These are phyloP conservation scores for Simplicillium sp. DNA, from an alignment of 2,329 filamentous ascomycete genomes.

Conservation along the genomic window DNA sequence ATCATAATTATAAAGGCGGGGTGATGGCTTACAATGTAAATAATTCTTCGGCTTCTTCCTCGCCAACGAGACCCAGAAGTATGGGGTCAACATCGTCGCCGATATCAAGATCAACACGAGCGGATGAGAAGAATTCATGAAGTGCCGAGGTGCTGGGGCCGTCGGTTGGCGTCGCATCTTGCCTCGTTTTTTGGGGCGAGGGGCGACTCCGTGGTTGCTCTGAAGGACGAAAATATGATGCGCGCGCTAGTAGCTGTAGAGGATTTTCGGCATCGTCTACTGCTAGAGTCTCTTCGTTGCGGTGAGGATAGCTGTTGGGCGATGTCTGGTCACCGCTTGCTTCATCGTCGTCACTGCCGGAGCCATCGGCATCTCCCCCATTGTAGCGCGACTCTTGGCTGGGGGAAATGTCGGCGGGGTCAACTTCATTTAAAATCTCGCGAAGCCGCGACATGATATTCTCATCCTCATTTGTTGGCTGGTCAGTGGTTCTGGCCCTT, in stretches of 20 bases:
- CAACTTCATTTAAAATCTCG: conserved; percentile 23
- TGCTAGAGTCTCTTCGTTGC: conserved; percentile 42
- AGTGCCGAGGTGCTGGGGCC: conserved; percentile 23
- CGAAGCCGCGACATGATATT: conserved; percentile 34
- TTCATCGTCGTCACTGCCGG: conserved; percentile 15
- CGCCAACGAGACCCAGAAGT: conserved; percentile 57
- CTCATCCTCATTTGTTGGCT: conserved; percentile 29
- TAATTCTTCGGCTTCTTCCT: conserved; percentile 53
- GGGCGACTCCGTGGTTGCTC: conserved; percentile 21
- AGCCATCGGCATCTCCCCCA: conserved; percentile 20
- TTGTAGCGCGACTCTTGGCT: conserved; percentile 6
- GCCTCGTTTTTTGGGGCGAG: conserved; percentile 13
- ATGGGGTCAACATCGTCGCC: conserved; percentile 59
- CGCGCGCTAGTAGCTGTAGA: conserved; percentile 61
- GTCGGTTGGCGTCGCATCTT: conserved; percentile 12
- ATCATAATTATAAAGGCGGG: background rate
- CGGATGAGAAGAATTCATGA: conserved; percentile 57
- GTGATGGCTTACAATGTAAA: conserved; percentile 48
- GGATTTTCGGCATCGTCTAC: conserved; percentile 69
- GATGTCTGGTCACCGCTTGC: conserved; percentile 1
- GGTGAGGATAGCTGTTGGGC: conserved; percentile 17
- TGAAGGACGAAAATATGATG: conserved; percentile 57
- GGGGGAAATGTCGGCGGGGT: conserved; percentile 12
- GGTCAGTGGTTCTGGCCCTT: conserved; percentile 35
- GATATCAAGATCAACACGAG: conserved; percentile 53